phyloP scores from a whole-genome alignment of 108 stramenopile genomes.

The Thalassiosira profunda region DNA sequence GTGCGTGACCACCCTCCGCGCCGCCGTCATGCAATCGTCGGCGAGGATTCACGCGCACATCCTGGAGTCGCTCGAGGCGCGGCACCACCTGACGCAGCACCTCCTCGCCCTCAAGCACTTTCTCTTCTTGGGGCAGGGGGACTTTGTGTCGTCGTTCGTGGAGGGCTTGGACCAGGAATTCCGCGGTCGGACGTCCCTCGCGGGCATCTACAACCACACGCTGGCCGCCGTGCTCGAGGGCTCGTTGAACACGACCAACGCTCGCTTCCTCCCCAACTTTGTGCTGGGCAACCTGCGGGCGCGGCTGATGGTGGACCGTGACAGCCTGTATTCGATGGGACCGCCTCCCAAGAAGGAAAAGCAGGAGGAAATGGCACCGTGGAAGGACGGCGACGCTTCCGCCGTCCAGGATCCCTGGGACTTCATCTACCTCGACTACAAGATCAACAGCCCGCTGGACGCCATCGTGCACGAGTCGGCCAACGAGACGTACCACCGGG shows the following conservation, averaged over 20 bases:
- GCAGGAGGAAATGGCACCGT: conserved; percentile 45
- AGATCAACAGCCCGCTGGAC: conserved; percentile 85
- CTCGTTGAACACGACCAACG: conserved; percentile 90
- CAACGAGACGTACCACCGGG: conserved; percentile 73
- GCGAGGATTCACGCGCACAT: conserved; percentile 75
- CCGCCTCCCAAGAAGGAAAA: conserved; percentile 16
- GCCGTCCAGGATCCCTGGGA: conserved; percentile 90
- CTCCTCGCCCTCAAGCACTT: conserved; percentile 95
- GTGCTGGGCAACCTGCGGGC: conserved; percentile 85
- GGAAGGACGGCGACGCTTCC: conserved; percentile 54
- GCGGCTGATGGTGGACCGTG: conserved; percentile 56
- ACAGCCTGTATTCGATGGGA: conserved; percentile 64
- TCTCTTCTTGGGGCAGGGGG: conserved; percentile 96
- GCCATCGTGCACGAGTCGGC: conserved; percentile 85
- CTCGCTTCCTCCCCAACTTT: conserved; percentile 72
- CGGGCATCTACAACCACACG: conserved; percentile 82
- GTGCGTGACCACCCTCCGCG: conserved; percentile 43
- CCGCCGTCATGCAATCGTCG: conserved; percentile 58
- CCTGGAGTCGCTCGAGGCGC: conserved; percentile 64
- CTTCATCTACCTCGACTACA: conserved; percentile 92
- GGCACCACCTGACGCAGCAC: conserved; percentile 87
- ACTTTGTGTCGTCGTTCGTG: conserved; percentile 93
- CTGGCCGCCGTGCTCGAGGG: conserved; percentile 81
- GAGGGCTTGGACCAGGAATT: conserved; percentile 82
- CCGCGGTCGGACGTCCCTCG: conserved; percentile 46